These are phyloP conservation scores for Trichaptum fuscoviolaceum DNA, from an alignment of 768 basidiomycete genomes.

Conservation along the genomic window DNA sequence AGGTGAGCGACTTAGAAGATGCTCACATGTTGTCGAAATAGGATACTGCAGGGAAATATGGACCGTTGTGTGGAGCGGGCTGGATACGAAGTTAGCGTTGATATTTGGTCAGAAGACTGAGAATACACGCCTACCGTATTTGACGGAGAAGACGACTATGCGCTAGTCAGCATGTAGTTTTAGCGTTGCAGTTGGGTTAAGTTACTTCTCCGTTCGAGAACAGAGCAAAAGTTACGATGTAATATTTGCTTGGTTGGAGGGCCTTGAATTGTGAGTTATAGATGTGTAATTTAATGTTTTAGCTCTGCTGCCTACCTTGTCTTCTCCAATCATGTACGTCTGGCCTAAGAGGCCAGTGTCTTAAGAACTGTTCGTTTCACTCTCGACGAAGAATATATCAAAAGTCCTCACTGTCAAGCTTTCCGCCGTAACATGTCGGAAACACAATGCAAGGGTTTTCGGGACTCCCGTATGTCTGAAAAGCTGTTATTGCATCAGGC, in stretches of 20 bases:
- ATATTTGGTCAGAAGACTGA: not conserved
- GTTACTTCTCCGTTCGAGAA: slow-evolving; percentile 27
- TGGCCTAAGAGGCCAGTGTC: slow-evolving; percentile 12
- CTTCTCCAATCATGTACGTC: slow-evolving; percentile 19
- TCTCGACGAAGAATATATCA: not conserved
- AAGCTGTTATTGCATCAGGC: slow-evolving; percentile 22
- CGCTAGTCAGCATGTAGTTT: not conserved
- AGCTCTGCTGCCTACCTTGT: slow-evolving; percentile 11
- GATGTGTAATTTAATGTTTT: not conserved
- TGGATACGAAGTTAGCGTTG: slow-evolving; percentile 3
- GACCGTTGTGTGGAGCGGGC: slow-evolving; percentile 27
- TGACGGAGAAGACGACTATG: slow-evolving; percentile 24
- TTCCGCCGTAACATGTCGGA: slow-evolving; percentile 22
- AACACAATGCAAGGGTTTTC: slow-evolving; percentile 23
- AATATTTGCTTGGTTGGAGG: slow-evolving; percentile 21
- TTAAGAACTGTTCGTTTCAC: not conserved
- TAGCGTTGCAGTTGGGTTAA: slow-evolving; percentile 1
- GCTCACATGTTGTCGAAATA: slow-evolving; percentile 25
- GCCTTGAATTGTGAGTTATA: slow-evolving; percentile 10
- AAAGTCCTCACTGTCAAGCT: slow-evolving; percentile 15
- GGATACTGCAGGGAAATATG: slow-evolving; percentile 25
- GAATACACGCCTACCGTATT: slow-evolving; percentile 18
- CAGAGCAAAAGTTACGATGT: slow-evolving; percentile 23
- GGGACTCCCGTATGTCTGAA: slow-evolving; percentile 20
- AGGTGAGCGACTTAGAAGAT: not conserved